phyloP scores from a whole-genome alignment of 805 yeast species.

The Yarrowia osloensis region DNA sequence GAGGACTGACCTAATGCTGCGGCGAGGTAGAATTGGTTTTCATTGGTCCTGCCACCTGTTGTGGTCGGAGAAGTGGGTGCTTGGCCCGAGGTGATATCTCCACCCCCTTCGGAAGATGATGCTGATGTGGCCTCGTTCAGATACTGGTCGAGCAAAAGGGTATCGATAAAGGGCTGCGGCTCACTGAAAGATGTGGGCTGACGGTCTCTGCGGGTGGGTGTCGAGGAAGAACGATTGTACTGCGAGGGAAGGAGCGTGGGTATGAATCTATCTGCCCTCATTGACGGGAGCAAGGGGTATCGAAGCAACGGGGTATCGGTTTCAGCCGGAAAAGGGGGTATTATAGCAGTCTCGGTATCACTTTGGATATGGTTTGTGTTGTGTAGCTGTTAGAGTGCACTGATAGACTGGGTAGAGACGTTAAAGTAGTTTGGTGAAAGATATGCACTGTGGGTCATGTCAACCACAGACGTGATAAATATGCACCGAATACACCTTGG shows the following conservation, averaged over 20 bases:
- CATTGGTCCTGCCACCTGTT: not conserved
- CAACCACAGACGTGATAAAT: too few relatives aligned
- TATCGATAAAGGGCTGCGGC: constrained; percentile 22
- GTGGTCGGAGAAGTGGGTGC: not conserved
- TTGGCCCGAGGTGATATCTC: constrained; percentile 1
- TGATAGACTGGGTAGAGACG: not conserved
- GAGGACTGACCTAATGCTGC: constrained; percentile 14
- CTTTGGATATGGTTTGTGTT: not conserved
- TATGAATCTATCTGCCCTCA: constrained; percentile 28
- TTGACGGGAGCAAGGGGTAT: constrained; percentile 1
- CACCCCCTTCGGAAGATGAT: constrained; percentile 19
- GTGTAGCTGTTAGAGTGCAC: not conserved
- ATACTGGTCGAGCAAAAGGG: constrained; percentile 16
- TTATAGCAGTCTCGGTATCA: not conserved
- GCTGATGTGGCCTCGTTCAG: constrained; percentile 6
- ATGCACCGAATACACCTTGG: too few relatives aligned
- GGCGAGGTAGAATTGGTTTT: constrained; percentile 2
- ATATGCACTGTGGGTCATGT: not conserved
- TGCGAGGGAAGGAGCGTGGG: constrained; percentile 20
- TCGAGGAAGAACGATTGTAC: constrained; percentile 8
- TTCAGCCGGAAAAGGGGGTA: constrained; percentile 4
- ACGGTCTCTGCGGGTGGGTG: not conserved
- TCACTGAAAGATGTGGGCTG: constrained; percentile 8
- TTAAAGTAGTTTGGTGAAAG: not conserved
- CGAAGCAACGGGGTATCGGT: not conserved